phyloP scores from a whole-genome alignment of 805 yeast genomes.

The Nakazawaea peltata region DNA sequence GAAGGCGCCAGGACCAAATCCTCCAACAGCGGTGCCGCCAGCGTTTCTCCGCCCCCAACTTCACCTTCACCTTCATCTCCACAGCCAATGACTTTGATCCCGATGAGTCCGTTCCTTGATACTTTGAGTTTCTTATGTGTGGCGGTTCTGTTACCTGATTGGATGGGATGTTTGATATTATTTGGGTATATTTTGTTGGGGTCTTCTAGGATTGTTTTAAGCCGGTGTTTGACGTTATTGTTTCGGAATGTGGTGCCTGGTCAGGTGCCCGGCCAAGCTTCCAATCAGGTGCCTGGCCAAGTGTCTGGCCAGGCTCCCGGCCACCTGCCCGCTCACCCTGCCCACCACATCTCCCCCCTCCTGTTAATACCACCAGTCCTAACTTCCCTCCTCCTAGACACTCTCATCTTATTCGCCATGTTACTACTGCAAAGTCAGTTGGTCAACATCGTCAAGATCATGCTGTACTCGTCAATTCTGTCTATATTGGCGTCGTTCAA shows the following conservation, averaged over 20 bases:
- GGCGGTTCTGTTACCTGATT: constrained; percentile 21
- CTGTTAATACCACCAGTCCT: background rate
- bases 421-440: constrained; percentile 3
- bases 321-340: background rate
- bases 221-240: constrained; percentile 10
- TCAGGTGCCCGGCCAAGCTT: background rate
- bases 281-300: no score
- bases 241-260: constrained; percentile 5
- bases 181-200: constrained; percentile 8
- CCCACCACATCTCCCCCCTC: background rate
- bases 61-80: no score
- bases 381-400: constrained; percentile 1
- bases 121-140: constrained; percentile 23
- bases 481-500: constrained; percentile 23
- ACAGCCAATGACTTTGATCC: constrained; percentile 15
- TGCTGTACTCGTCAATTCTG: constrained; percentile 26
- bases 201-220: constrained; percentile 10
- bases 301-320: no score
- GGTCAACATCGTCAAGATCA: constrained; percentile 15
- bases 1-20: no score
- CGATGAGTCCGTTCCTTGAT: constrained; percentile 22
- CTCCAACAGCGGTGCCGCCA: no score
- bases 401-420: background rate
- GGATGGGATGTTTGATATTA: constrained; percentile 10
- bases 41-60: no score